These are phyloP conservation scores for Globisporangium cederbergense DNA, from an alignment of 352 stramenopile genomes.

Conservation along the genomic window DNA sequence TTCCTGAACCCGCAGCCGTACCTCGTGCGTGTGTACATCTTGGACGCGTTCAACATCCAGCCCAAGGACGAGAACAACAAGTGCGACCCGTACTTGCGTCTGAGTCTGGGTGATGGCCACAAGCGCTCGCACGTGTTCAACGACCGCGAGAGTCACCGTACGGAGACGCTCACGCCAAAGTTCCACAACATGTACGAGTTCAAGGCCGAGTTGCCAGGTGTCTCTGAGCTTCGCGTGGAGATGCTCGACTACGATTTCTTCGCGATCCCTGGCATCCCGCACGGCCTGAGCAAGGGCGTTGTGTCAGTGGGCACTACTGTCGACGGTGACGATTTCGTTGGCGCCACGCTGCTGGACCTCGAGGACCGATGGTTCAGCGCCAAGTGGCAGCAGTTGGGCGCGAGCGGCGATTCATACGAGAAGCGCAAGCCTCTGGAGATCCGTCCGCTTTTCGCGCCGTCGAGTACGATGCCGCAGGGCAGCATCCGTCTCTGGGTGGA, in stretches of 20 bases:
- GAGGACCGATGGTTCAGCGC: slow-evolving; percentile 92
- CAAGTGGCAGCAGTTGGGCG: slow-evolving; percentile 78
- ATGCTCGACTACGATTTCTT: slow-evolving; percentile 77
- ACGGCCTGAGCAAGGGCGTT: slow-evolving; percentile 48
- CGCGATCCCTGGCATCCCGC: slow-evolving; percentile 47
- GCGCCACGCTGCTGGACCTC: slow-evolving; percentile 89
- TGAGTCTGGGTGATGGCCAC: slow-evolving; percentile 76
- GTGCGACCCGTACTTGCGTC: slow-evolving; percentile 80
- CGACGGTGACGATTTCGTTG: slow-evolving; percentile 87
- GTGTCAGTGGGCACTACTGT: slow-evolving; percentile 45
- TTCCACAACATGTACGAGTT: slow-evolving; percentile 93
- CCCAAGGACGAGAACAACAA: slow-evolving; percentile 81
- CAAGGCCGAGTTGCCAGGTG: slow-evolving; percentile 81
- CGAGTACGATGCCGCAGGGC: slow-evolving; percentile 64
- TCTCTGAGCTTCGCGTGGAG: slow-evolving; percentile 65
- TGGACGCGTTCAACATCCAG: slow-evolving; percentile 79
- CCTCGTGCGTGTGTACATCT: slow-evolving; percentile 82
- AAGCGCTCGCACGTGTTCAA: slow-evolving; percentile 69
- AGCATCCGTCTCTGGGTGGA: slow-evolving; percentile 86
- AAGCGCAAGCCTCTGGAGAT: slow-evolving; percentile 63
- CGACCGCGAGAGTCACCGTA: slow-evolving; percentile 75
- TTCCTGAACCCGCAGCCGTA: slow-evolving; percentile 79
- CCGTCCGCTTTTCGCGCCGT: slow-evolving; percentile 66
- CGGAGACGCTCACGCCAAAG: slow-evolving; percentile 73
- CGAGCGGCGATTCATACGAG: slow-evolving; percentile 28